Base-by-base conservation (phyloP, 768 basidiomycete genomes). In the Terana coerulea region DNA sequence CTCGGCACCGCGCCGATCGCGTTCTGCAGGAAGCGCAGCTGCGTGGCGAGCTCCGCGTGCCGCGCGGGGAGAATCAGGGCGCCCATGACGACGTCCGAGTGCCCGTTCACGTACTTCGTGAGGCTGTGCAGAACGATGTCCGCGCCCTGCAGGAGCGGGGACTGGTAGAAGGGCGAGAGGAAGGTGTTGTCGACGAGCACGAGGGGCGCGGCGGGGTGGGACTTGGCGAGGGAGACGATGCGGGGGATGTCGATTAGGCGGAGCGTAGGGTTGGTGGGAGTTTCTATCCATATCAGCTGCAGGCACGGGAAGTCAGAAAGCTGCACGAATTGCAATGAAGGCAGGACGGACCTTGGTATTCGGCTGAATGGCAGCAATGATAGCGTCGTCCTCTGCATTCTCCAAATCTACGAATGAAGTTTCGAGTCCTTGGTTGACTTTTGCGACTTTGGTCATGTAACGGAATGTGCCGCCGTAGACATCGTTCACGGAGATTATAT, bases 161-260 rank as follows among this genome's bases (percentile, higher is more conserved):
- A 91, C 33, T 83, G 79, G 73, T 87, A 98, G 72, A 84, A 98
- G 0, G 95, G 91, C 0, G 92, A 95, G 34, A 93, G 76, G 79
- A 95, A 97, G 21, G 94, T 97, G 72, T 90, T 93, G 75, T 98
- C 95, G 39, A 98, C 88, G 41, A 95, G 79, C 12, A 99, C 80
- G 25, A 93, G 72, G 0, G 95, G 94, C 0, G 69, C 64, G 0
- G 81, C 75, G 0, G 81, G 77, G 46, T 87, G 83, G 0, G 80
- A 72, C 49, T 75, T 79, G 2, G 84, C 84, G 44, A 95, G 70
- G 10, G 75, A 63, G 22, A 81, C 76, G 57, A 98, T 80, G 48
- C 82, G 79, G 1, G 75, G 68, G 64, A 98, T 84, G 61, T 92
- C 88, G 33, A 95, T 83, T 31, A 98, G 71, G 15, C 89, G 83